phyloP scores from a whole-genome alignment of 805 yeast genomes.

The Lipomyces spencermartinsiae region DNA sequence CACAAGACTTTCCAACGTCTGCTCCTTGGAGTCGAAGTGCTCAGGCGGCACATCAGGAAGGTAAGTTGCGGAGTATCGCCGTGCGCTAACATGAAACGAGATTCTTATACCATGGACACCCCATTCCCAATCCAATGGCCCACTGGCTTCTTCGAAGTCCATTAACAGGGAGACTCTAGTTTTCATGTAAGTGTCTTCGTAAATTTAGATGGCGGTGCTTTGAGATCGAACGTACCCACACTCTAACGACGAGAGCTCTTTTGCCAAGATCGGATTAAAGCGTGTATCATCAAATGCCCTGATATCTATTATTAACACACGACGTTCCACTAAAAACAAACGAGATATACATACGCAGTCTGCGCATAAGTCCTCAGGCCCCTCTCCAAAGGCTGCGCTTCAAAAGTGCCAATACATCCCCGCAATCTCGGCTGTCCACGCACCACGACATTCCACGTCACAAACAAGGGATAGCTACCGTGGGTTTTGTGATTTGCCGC shows the following conservation, averaged over 20 bases:
- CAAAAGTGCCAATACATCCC: constrained; percentile 95
- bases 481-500: neutral
- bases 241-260: constrained; percentile 61
- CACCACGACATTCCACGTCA: constrained; percentile 72
- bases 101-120: constrained; percentile 85
- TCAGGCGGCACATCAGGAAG: constrained; percentile 90
- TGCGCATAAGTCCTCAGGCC: constrained; percentile 71
- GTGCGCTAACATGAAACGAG: constrained; percentile 52
- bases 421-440: constrained; percentile 54
- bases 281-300: constrained; percentile 79
- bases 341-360: constrained; percentile 50
- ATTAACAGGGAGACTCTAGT: constrained; percentile 65
- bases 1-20: constrained; percentile 74
- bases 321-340: constrained; percentile 19
- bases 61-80: constrained; percentile 69
- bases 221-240: constrained; percentile 48
- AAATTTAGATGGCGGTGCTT: neutral
- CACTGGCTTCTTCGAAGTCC: constrained; percentile 59
- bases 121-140: constrained; percentile 74
- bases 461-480: constrained; percentile 67
- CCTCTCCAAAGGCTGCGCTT: constrained; percentile 55
- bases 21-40: constrained; percentile 77
- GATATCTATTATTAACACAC: constrained; percentile 22
- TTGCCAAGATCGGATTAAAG: constrained; percentile 64
- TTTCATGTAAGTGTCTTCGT: neutral